Percentiles rank a stretch among this genome's conserved stretches.
These are phyloP conservation scores for Albatrellus ellisii DNA, from an alignment of 768 basidiomycete species.

Conservation along the genomic window DNA sequence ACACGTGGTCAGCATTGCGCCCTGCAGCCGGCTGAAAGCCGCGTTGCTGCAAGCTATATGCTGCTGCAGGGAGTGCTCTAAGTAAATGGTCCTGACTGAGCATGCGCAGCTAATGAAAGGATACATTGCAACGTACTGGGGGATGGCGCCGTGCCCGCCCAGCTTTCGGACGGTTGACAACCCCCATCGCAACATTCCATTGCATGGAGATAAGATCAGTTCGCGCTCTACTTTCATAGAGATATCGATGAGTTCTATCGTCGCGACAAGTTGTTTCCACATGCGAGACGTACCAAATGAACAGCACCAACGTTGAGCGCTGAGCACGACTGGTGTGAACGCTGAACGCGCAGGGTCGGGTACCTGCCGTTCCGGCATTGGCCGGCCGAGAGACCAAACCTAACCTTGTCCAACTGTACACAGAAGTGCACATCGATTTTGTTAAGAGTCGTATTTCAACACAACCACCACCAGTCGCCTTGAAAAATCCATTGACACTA, in stretches of 20 bases:
- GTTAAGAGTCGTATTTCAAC: constrained; percentile 5
- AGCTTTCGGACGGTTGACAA: constrained; percentile 35
- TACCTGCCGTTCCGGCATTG: not conserved
- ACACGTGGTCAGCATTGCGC: too few relatives aligned
- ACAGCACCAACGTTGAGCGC: too few relatives aligned
- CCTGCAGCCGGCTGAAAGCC: too few relatives aligned
- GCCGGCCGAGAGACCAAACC: constrained; percentile 1
- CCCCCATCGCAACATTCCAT: constrained; percentile 78
- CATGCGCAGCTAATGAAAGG: not conserved
- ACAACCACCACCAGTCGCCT: constrained; percentile 39
- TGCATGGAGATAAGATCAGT: constrained; percentile 22
- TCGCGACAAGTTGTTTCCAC: too few relatives aligned
- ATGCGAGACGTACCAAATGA: too few relatives aligned
- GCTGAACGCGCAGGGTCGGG: not conserved
- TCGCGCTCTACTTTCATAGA: too few relatives aligned
- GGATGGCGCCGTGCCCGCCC: constrained; percentile 23
- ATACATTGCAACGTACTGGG: not conserved
- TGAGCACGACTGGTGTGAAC: too few relatives aligned
- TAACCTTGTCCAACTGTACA: constrained; percentile 10
- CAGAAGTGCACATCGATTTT: not conserved
- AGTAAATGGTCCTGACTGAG: too few relatives aligned
- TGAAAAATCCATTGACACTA: constrained; percentile 94
- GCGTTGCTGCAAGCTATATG: too few relatives aligned
- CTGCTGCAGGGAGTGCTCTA: too few relatives aligned
- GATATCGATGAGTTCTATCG: too few relatives aligned